Conservation (phyloP, 1,284 basidiomycete species). For the Ceratobasidium sp. region DNA sequence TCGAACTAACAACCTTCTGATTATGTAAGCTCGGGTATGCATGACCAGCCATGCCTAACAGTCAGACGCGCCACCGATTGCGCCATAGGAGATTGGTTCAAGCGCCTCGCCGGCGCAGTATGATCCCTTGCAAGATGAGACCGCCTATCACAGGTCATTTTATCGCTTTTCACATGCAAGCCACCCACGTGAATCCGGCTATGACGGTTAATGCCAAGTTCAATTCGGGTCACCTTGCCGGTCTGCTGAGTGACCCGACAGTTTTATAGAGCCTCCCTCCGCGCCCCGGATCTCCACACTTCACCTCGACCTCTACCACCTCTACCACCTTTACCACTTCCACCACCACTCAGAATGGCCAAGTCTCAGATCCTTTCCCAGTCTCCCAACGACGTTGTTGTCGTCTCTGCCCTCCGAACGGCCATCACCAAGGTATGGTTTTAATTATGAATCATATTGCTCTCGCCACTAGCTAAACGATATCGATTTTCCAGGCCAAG, state of each 20-base stretch:
- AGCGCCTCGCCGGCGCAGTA: too few relatives aligned
- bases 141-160: constrained; percentile 6
- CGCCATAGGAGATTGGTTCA: constrained; percentile 25
- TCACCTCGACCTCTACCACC: not conserved
- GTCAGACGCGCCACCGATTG: constrained; percentile 42
- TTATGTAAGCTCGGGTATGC: not conserved
- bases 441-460: constrained; percentile 7
- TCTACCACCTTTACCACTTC: constrained; percentile 1
- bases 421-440: constrained; percentile 84
- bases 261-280: constrained; percentile 12
- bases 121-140: too few relatives aligned
- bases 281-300: constrained; percentile 25
- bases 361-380: constrained; percentile 68
- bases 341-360: constrained; percentile 51
- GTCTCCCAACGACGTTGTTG: constrained; percentile 87
- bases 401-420: constrained; percentile 88
- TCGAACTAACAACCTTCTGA: constrained; percentile 42
- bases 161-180: constrained; percentile 15
- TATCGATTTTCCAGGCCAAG: constrained; percentile 66
- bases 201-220: constrained; percentile 16
- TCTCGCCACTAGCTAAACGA: not conserved
- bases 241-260: constrained; percentile 19
- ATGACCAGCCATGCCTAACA: constrained; percentile 20
- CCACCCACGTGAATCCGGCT: constrained; percentile 10
- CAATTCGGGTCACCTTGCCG: constrained; percentile 22